A percentile compares a stretch with the other conserved stretches of the same genome.
phyloP scores from a whole-genome alignment of 805 yeast genomes.

The Candida palmyrensis region DNA sequence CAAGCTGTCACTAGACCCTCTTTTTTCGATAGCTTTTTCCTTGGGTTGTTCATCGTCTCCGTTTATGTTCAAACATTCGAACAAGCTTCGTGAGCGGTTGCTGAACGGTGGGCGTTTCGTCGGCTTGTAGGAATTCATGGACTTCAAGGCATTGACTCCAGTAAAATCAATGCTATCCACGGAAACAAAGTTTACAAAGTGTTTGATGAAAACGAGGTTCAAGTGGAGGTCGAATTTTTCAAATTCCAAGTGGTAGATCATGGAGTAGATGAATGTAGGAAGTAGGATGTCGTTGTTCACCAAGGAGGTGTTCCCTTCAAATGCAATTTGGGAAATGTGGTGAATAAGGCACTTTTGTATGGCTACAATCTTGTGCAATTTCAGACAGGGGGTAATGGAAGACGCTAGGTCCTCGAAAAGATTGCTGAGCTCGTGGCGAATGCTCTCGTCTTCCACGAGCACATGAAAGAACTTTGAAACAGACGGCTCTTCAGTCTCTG shows the following conservation, averaged over 20 bases:
- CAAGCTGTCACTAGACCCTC: too few relatives aligned
- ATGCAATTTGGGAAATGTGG: constrained; percentile 9
- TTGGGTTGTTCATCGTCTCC: constrained; percentile 6
- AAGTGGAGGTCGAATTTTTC: constrained; percentile 24
- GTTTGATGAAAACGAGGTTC: constrained; percentile 31
- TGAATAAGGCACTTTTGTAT: constrained; percentile 27
- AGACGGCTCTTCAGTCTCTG: constrained; percentile 15
- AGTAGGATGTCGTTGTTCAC: constrained; percentile 34
- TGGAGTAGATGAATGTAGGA: constrained; percentile 33
- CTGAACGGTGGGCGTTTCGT: too few relatives aligned
- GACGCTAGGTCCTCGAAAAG: constrained; percentile 14
- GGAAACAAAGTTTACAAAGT: constrained; percentile 24
- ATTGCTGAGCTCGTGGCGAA: constrained; percentile 10
- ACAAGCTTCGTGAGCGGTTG: too few relatives aligned
- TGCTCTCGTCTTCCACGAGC: constrained; percentile 6
- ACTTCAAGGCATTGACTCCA: constrained; percentile 12
- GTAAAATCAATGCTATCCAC: constrained; percentile 2
- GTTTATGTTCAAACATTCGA: constrained; percentile 26
- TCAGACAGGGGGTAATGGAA: constrained; percentile 28
- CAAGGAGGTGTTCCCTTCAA: constrained; percentile 10
- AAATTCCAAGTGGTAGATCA: constrained; percentile 24
- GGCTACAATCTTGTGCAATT: constrained; percentile 22
- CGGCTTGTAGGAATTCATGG: constrained; percentile 7
- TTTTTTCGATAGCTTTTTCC: constrained; percentile 8
- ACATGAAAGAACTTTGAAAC: constrained; percentile 4